These are phyloP conservation scores for Scutellaria barbata DNA, from an alignment of 257 asterid genomes.

Conservation along the genomic window DNA sequence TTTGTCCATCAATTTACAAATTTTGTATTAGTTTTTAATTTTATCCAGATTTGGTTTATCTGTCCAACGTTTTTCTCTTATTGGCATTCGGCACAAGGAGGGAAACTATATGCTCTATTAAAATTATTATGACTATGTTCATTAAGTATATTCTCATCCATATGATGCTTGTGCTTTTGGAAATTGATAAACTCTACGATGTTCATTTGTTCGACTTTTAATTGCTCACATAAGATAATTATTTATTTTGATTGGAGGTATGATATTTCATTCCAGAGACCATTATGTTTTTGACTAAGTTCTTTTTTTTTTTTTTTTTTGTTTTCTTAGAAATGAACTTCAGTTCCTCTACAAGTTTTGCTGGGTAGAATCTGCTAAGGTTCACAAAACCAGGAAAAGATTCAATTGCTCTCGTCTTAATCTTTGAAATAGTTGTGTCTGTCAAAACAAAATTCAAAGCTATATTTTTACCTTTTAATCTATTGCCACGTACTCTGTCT, in stretches of 20 bases:
- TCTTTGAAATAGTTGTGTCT: not conserved
- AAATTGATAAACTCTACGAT: not conserved
- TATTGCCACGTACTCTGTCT: not conserved
- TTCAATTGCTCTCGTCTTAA: not conserved
- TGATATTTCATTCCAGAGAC: not conserved
- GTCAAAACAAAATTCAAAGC: not conserved
- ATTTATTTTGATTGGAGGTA: not conserved
- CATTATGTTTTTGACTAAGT: conserved; percentile 6
- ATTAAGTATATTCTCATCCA: conserved; percentile 6
- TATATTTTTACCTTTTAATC: not conserved
- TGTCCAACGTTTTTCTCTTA: not conserved
- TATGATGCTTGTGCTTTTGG: not conserved
- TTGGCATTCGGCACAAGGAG: not conserved
- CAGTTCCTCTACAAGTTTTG: not conserved
- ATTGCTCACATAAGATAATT: not conserved
- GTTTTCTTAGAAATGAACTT: not conserved
- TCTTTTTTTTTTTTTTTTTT: not conserved
- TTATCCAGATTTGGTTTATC: not conserved
- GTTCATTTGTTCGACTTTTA: conserved; percentile 2
- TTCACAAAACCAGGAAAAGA: not conserved
- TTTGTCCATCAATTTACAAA: too few species aligned
- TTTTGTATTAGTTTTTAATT: not conserved
- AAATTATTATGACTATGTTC: not conserved
- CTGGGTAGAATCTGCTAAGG: not conserved
- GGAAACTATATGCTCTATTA: not conserved